A percentile compares a stretch with the other conserved stretches of the same genome.
phyloP scores from a whole-genome alignment of 306 rosid species.

The Prunus mira region DNA sequence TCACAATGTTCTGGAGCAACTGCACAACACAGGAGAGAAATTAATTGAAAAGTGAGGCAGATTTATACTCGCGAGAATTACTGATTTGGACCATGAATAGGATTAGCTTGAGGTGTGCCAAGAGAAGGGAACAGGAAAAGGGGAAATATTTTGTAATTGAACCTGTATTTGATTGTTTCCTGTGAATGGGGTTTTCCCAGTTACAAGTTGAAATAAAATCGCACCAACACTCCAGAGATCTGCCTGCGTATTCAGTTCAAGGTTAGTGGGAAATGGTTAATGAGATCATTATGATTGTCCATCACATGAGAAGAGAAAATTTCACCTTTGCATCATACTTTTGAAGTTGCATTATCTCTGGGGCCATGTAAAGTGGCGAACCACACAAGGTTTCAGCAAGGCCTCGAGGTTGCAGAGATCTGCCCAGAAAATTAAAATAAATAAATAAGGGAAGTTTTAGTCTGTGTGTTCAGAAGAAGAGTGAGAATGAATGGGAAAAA shows the following conservation, averaged over 20 bases:
- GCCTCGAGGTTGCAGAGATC: slow-evolving; percentile 90
- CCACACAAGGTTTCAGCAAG: slow-evolving; percentile 99
- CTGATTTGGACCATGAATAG: slow-evolving; percentile 19
- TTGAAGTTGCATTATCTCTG: slow-evolving; percentile 99
- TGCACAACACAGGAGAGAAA: slow-evolving; percentile 42
- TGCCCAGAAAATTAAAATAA: slow-evolving; percentile 31
- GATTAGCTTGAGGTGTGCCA: neutral
- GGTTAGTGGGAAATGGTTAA: slow-evolving; percentile 40
- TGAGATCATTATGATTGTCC: slow-evolving; percentile 7
- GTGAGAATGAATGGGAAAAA: slow-evolving; percentile 2
- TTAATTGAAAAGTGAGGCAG: slow-evolving; percentile 8
- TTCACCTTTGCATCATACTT: slow-evolving; percentile 98
- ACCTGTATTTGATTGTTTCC: slow-evolving; percentile 96
- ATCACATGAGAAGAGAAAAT: slow-evolving; percentile 14
- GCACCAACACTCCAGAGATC: slow-evolving; percentile 99
- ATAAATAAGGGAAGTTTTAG: neutral
- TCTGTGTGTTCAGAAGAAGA: neutral
- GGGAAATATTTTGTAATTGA: slow-evolving; percentile 8
- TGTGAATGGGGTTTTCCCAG: slow-evolving; percentile 90
- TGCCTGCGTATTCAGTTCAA: slow-evolving; percentile 73
- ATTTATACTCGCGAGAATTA: slow-evolving; percentile 10
- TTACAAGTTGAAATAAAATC: slow-evolving; percentile 88
- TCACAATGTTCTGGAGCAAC: slow-evolving; percentile 94
- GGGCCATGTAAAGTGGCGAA: slow-evolving; percentile 99
- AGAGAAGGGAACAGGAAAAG: slow-evolving; percentile 6